phyloP scores from a whole-genome alignment of 108 stramenopile genomes.

The Skeletonema menzelii region DNA sequence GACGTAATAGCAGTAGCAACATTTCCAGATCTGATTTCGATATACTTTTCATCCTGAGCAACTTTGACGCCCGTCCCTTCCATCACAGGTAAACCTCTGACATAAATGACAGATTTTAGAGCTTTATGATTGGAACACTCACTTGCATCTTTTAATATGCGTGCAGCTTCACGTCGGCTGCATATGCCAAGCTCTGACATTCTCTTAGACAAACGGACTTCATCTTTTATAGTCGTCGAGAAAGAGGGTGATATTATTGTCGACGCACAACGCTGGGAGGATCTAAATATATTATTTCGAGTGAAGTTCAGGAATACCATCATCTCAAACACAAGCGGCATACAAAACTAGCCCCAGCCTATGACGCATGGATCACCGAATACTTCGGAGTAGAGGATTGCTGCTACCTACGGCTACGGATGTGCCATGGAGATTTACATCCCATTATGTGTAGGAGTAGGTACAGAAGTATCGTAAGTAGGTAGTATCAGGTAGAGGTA shows the following conservation, averaged over 20 bases:
- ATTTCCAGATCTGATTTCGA: constrained; percentile 26
- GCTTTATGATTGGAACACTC: constrained; percentile 17
- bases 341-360: no score
- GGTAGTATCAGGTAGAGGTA: no score
- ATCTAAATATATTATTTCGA: neutral
- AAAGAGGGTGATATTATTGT: neutral
- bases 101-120: constrained; percentile 24
- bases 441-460: no score
- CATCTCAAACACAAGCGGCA: no score
- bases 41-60: constrained; percentile 17
- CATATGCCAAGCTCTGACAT: constrained; percentile 73
- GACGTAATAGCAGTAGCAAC: constrained; percentile 4
- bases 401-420: no score
- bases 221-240: neutral
- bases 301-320: neutral
- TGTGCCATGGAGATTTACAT: no score
- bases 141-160: constrained; percentile 45
- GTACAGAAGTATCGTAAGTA: no score
- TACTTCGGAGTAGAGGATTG: no score
- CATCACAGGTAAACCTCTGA: constrained; percentile 48
- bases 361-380: no score
- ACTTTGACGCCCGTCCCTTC: constrained; percentile 56
- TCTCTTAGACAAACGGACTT: constrained; percentile 74
- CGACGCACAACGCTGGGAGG: neutral
- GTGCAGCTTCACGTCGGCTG: constrained; percentile 76